These are phyloP conservation scores for Colletotrichum costaricense DNA, from an alignment of 2,329 filamentous ascomycete genomes.

Conservation along the genomic window DNA sequence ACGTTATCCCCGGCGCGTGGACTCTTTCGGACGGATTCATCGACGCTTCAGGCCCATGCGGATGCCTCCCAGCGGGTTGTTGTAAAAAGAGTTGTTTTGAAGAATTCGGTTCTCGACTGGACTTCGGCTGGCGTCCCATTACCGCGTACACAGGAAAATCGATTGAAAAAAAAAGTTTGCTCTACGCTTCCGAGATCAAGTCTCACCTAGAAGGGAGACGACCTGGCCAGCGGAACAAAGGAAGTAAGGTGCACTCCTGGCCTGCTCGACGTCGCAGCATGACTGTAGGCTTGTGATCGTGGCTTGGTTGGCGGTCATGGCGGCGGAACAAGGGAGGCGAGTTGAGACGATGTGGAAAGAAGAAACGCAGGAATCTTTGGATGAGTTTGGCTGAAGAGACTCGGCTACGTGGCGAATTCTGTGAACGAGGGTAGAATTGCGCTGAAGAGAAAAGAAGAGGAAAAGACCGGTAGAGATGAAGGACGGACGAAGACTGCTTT, in stretches of 20 bases:
- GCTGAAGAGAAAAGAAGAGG: constrained; percentile 22
- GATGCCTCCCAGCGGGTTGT: constrained; percentile 26
- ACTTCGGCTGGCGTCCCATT: constrained; percentile 6
- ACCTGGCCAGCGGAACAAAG: constrained; percentile 34
- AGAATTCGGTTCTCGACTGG: constrained; percentile 20
- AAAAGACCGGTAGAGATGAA: neutral
- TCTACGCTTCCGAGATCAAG: constrained; percentile 15
- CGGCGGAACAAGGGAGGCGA: constrained; percentile 32
- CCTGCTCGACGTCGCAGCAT: constrained; percentile 13
- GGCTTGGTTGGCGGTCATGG: constrained; percentile 5
- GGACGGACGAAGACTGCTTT: constrained; percentile 26
- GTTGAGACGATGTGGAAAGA: constrained; percentile 13
- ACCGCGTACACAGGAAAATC: constrained; percentile 26
- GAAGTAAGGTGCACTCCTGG: constrained; percentile 31
- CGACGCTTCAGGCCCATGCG: constrained; percentile 37
- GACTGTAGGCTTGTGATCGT: neutral
- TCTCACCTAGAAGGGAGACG: neutral
- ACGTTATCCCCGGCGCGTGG: constrained; percentile 11
- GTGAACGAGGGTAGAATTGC: constrained; percentile 33
- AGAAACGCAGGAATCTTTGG: constrained; percentile 28
- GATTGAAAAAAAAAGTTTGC: constrained; percentile 7
- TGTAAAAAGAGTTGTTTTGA: neutral
- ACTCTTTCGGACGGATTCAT: constrained; percentile 40
- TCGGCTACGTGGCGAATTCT: constrained; percentile 36
- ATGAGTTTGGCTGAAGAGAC: constrained; percentile 24